A percentile compares a stretch with the other conserved stretches of the same genome.
Conservation (phyloP, 768 basidiomycete species). For the Lactarius deliciosus region DNA sequence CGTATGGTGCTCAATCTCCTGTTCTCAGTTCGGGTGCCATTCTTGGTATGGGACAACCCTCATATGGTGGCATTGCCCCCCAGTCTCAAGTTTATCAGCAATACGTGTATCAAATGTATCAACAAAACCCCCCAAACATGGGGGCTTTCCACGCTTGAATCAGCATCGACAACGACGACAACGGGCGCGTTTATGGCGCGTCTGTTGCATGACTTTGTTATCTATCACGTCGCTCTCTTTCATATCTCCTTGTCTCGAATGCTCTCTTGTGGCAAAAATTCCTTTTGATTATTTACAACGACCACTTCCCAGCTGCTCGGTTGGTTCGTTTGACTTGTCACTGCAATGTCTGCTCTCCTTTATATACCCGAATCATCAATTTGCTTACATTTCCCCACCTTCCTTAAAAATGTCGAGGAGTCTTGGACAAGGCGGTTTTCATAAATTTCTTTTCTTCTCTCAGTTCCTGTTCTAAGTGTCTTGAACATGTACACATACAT, state of each 20-base stretch:
- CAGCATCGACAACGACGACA: slow-evolving; percentile 23
- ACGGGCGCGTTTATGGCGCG: background rate
- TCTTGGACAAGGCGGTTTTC: slow-evolving; percentile 18
- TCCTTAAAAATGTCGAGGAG: slow-evolving; percentile 15
- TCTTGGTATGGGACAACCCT: slow-evolving; percentile 63
- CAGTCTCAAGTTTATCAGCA: slow-evolving; percentile 71
- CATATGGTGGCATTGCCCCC: slow-evolving; percentile 58
- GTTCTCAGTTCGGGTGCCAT: slow-evolving; percentile 55
- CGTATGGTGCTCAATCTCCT: slow-evolving; percentile 63
- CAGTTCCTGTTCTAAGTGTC: slow-evolving; percentile 3
- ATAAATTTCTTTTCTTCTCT: slow-evolving; percentile 5
- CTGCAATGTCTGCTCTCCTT: slow-evolving; percentile 26
- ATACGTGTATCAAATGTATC: slow-evolving; percentile 80
- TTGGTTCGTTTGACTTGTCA: slow-evolving; percentile 22
- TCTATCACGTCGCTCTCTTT: slow-evolving; percentile 26
- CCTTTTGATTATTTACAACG: slow-evolving; percentile 24
- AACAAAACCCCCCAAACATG: slow-evolving; percentile 75
- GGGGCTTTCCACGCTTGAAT: slow-evolving; percentile 56
- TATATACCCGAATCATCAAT: slow-evolving; percentile 29
- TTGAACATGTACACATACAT: slow-evolving; percentile 27
- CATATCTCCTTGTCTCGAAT: slow-evolving; percentile 16
- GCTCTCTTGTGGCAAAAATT: slow-evolving; percentile 15
- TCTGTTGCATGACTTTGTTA: slow-evolving; percentile 25
- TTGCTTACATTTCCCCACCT: slow-evolving; percentile 26
- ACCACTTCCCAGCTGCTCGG: slow-evolving; percentile 19